Evolutionary conservation across 257 asterid species (phyloP), one percentile per base, ranked within the genome.

Genomic region (Plantago major): DNA sequence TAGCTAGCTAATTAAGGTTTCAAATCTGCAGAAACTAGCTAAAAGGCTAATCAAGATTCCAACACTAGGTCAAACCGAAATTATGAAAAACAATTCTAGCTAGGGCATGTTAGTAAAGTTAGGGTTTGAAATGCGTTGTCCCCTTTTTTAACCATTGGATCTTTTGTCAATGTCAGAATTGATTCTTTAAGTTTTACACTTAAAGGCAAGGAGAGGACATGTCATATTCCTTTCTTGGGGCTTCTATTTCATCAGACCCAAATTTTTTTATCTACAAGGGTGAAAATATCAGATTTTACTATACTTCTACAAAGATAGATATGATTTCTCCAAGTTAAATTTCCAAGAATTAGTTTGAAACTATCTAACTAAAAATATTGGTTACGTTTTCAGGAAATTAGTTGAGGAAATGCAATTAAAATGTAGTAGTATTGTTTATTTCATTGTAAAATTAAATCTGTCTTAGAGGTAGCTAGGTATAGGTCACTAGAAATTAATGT

Each of bases 101-200:
- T 65, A 69, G 71, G 78, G 76, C 76, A 73, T 62, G 78, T 63
- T 16, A 70, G 65, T 56, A 64, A 58, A 66, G 59, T 63, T 81
- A 78, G 84, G 87, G 87, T 66, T 81, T 71, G 70, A 56, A 65
- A 67, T 12, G 57, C 47, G 56, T 26, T 68, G 63, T 1, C 3
- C 71, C 18, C 58, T 65, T 10, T 33, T 30, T 77, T 67, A 62
- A 54, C 67, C 75, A 14, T 48, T 66, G 51, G 89, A 78, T 82
- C 84, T 87, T 87, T 80, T 77, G 72, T 84, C 76, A 80, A 73
- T 69, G 45, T 81, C 89, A 71, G 79, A 76, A 73, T 63, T 68
- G 76, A 77, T 72, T 55, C 26, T 73, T 73, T 79, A 67, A 75
- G 74, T 60, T 49, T 62, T 54, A 22, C 66, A 62, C 76, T 68